Conservation (phyloP, 108 stramenopile species). For the Chaetoceros tenuissimus region DNA sequence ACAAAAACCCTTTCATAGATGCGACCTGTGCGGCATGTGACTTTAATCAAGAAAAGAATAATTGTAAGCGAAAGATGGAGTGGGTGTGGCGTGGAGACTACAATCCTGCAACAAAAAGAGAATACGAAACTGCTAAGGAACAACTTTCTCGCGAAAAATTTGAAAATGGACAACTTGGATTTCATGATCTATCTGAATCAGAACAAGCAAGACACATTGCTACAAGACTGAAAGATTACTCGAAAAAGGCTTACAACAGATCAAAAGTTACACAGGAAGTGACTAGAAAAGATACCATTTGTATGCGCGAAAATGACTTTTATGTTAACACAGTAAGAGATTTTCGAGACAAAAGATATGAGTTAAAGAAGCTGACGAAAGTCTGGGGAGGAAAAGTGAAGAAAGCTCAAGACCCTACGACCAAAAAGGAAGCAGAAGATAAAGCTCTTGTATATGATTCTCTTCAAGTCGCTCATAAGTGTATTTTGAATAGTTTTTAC, state of each 20-base stretch:
- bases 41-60: conserved; percentile 89
- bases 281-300: conserved; percentile 86
- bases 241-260: conserved; percentile 93
- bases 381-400: conserved; percentile 89
- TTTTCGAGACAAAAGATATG: conserved; percentile 98
- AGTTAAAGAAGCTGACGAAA: conserved; percentile 96
- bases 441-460: conserved; percentile 92
- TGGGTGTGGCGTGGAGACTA: conserved; percentile 99
- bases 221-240: conserved; percentile 85
- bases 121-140: conserved; percentile 80
- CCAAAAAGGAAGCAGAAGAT: conserved; percentile 88
- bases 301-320: conserved; percentile 99
- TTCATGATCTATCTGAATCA: conserved; percentile 63
- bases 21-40: conserved; percentile 95
- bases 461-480: conserved; percentile 99
- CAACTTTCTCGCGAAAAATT: conserved; percentile 77
- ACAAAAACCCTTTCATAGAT: no score
- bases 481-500: conserved; percentile 95
- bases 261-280: conserved; percentile 94
- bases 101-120: conserved; percentile 76
- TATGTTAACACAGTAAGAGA: conserved; percentile 98
- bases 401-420: conserved; percentile 67
- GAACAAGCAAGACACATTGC: conserved; percentile 79
- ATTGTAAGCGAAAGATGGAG: conserved; percentile 94
- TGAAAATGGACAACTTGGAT: conserved; percentile 53